These are phyloP conservation scores for Ophidiomyces ophidiicola DNA, from an alignment of 2,329 filamentous ascomycete genomes.

Conservation along the genomic window DNA sequence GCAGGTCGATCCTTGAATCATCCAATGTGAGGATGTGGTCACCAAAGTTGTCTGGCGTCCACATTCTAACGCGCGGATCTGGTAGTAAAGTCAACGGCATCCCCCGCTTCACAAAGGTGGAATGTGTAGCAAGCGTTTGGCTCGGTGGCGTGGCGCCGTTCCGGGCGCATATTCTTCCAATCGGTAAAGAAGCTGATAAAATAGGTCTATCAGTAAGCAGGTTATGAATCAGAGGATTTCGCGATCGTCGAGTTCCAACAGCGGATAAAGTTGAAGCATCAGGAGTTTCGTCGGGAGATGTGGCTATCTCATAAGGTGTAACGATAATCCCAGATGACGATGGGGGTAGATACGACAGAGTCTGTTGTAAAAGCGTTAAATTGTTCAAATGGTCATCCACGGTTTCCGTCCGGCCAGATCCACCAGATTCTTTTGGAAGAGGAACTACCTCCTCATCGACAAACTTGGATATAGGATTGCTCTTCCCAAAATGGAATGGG, in stretches of 20 bases:
- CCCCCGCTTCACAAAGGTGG: constrained; percentile 80
- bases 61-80: constrained; percentile 51
- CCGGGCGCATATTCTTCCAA: constrained; percentile 45
- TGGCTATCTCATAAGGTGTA: constrained; percentile 70
- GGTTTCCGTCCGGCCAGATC: constrained; percentile 4
- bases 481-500: constrained; percentile 19
- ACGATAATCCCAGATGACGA: constrained; percentile 82
- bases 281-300: constrained; percentile 32
- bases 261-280: constrained; percentile 30
- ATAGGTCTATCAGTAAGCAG: constrained; percentile 89
- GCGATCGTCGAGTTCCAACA: constrained; percentile 47
- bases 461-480: constrained; percentile 37
- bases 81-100: constrained; percentile 81
- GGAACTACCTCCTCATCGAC: constrained; percentile 23
- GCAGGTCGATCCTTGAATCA: constrained; percentile 70
- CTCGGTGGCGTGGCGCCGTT: constrained; percentile 25
- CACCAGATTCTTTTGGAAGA: constrained; percentile 16
- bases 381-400: constrained; percentile 52
- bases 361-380: constrained; percentile 56
- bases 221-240: constrained; percentile 88
- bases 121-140: constrained; percentile 38
- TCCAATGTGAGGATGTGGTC: constrained; percentile 55
- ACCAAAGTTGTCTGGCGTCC: constrained; percentile 54
- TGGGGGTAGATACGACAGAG: constrained; percentile 64
- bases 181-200: constrained; percentile 79